Evolutionary conservation across 306 rosid genomes (phyloP).

Genomic region (Clitoria ternatea): DNA sequence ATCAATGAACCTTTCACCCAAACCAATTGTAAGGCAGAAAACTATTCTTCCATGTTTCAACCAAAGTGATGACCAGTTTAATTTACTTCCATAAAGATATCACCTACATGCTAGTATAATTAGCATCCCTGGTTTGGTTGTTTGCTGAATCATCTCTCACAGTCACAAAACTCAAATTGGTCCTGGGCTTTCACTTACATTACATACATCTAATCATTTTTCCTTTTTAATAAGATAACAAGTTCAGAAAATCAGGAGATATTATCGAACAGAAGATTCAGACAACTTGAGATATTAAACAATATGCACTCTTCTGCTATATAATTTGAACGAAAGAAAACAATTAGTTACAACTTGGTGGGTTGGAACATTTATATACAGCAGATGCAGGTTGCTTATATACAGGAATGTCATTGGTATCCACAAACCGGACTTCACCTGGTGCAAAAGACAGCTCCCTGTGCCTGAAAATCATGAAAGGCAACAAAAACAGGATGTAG

Average conservation of each 20-base stretch:
- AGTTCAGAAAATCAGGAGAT: not conserved
- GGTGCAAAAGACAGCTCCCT: slow-evolving; percentile 77
- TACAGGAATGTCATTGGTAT: slow-evolving; percentile 63
- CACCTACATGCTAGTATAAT: not conserved
- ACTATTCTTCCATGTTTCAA: not conserved
- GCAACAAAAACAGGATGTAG: not conserved
- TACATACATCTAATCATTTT: not conserved
- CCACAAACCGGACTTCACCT: slow-evolving; percentile 91
- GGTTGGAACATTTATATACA: slow-evolving; percentile 74
- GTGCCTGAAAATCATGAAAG: slow-evolving; percentile 57
- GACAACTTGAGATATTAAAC: not conserved
- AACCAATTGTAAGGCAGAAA: not conserved
- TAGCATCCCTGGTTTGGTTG: not conserved
- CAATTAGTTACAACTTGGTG: slow-evolving; percentile 65
- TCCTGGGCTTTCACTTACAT: not conserved
- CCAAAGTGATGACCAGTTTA: not conserved
- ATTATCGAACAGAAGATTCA: not conserved
- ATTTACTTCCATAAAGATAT: not conserved
- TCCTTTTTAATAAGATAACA: not conserved
- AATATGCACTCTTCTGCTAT: not conserved
- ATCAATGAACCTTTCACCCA: not conserved
- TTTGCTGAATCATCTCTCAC: not conserved
- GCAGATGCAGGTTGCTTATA: slow-evolving; percentile 90
- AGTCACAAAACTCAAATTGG: not conserved
- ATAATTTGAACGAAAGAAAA: not conserved